Percentiles rank a stretch among this genome's conserved stretches.
Conservation (phyloP, 1,139 yeast species). For the Waltiozyma sp. region DNA sequence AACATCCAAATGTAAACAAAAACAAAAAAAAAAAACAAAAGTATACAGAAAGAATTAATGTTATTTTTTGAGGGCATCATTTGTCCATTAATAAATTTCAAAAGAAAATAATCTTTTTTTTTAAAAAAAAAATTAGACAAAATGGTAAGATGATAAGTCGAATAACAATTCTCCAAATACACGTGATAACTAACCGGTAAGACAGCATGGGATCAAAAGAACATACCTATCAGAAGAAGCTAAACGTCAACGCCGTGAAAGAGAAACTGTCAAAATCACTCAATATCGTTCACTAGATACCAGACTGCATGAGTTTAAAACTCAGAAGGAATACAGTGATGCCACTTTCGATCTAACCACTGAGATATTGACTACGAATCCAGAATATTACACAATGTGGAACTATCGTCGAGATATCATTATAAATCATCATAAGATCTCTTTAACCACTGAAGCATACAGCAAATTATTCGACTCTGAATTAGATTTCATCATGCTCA, state of each 20-base stretch:
- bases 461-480: conserved; percentile 42
- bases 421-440: conserved; percentile 18
- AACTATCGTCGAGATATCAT: conserved; percentile 75
- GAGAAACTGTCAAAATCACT: conserved; percentile 43
- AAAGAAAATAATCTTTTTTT: too few relatives aligned
- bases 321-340: conserved; percentile 23
- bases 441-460: conserved; percentile 6
- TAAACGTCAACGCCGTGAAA: conserved; percentile 38
- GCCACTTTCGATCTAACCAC: conserved; percentile 44
- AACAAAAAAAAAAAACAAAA: too few relatives aligned
- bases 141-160: conserved; percentile 1
- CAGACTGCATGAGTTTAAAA: conserved; percentile 30
- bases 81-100: too few relatives aligned
- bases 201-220: conserved; percentile 63
- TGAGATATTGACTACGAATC: conserved; percentile 51
- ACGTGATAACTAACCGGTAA: neutral
- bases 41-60: neutral
- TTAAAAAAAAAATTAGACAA: too few relatives aligned
- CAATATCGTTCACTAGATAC: conserved; percentile 39
- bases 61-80: too few relatives aligned
- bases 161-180: too few relatives aligned
- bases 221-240: conserved; percentile 48
- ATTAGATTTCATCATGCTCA: conserved; percentile 45
- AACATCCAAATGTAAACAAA: neutral
- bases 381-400: conserved; percentile 88